Conservation (phyloP, 1,139 yeast species). For the Geotrichum australiense region DNA sequence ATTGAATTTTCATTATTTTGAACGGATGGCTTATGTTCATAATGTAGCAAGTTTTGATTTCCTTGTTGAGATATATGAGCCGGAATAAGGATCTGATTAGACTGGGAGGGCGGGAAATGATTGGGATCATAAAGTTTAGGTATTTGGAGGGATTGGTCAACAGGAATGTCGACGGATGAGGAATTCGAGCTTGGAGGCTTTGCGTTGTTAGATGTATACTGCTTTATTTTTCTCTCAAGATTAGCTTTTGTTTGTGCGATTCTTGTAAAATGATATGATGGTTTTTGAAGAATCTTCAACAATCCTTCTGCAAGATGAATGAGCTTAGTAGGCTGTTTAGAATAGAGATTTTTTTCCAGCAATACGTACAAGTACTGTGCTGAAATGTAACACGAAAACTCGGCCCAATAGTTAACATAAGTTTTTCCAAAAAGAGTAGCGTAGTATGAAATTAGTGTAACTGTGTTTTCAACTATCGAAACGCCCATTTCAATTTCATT, state of each 20-base stretch:
- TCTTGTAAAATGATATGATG: not conserved
- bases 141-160: no score
- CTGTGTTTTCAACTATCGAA: constrained; percentile 1
- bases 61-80: not conserved
- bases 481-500: not conserved
- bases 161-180: no score
- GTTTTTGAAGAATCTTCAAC: not conserved
- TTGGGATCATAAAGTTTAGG: no score
- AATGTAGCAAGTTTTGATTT: not conserved
- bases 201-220: no score
- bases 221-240: not conserved
- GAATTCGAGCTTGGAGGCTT: no score
- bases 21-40: not conserved
- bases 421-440: constrained; percentile 5
- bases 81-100: not conserved
- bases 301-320: not conserved
- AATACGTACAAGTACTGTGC: constrained; percentile 2
- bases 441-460: constrained; percentile 1
- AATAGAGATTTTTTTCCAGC: not conserved
- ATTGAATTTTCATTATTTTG: not conserved
- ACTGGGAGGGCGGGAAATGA: no score
- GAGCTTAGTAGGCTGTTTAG: not conserved
- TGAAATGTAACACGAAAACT: constrained; percentile 4
- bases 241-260: not conserved
- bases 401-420: constrained; percentile 7